Evolutionary conservation across 2,329 filamentous ascomycete genomes (phyloP), one percentile per base, ranked within the genome.

Genomic region (Talaromyces verruculosus): DNA sequence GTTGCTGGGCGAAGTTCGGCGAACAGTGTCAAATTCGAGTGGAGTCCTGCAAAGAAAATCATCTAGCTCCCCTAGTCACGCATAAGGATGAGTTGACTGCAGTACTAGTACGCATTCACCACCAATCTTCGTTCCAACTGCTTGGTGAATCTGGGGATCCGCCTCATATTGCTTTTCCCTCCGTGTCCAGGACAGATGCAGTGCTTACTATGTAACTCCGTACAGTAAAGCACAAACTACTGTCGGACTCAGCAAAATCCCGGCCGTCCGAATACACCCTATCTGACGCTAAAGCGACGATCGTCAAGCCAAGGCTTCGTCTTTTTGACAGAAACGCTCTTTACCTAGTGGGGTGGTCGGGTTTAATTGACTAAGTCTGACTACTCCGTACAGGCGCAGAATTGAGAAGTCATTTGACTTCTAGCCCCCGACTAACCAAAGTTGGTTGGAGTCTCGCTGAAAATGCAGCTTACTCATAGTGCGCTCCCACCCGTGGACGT

Each of bases 351-450:
- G 43, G 47, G 60, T 39, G 33, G 57, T 39, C 19, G 25, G 25
- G 25, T 33, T 49, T 28, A 28, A 13, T 25, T 25, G 25, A 25
- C 25, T 49, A 2, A 49, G 13, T 51, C 47, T n/a, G 57, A n/a
- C 13, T 35, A 35, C 10, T 35, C 30, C 30, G 30, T 60, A 60
- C 43, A 37, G 39, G 19, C 62, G 62, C 51, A 64, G 62, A 64
- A 64, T 25, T 22, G 30, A 57, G 37, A 45, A 64, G 51, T 64
- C 61, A 63, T 57, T 63, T 63, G 61, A 63, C 49, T 57, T 63
- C 37, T 22, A 30, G 33, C 49, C 61, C 25, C 25, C 19, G 25
- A 25, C 45, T 25, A 41, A 33, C 17, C 45, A 17, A 13, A 53
- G 4, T 63, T 30, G 51, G 45, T 43, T 53, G 47, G 33, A 45